A percentile compares a stretch with the other conserved stretches of the same genome.
These are phyloP conservation scores for Cryphonectria japonica DNA, from an alignment of 2,329 filamentous ascomycete genomes.

Conservation along the genomic window DNA sequence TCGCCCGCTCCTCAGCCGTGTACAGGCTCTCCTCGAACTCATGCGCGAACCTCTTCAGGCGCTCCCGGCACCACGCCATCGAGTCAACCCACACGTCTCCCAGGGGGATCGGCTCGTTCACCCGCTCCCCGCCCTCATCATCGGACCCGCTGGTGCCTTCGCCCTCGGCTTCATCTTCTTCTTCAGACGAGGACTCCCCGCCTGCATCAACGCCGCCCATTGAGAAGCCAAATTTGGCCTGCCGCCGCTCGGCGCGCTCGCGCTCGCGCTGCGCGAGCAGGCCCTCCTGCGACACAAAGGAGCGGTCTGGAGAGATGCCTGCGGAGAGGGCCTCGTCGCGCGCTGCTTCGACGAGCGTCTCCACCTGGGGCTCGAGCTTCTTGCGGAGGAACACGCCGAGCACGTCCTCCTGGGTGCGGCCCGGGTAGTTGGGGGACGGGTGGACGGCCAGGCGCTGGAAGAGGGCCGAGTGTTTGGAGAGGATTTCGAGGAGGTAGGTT, in stretches of 20 bases:
- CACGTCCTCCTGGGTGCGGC: slow-evolving; percentile 67
- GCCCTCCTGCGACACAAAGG: slow-evolving; percentile 43
- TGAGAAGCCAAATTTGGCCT: slow-evolving; percentile 44
- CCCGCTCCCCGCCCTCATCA: slow-evolving; percentile 46
- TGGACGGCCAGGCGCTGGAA: slow-evolving; percentile 74
- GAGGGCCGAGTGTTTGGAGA: slow-evolving; percentile 67
- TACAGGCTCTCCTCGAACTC: slow-evolving; percentile 66
- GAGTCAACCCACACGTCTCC: slow-evolving; percentile 44
- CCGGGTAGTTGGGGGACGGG: slow-evolving; percentile 76
- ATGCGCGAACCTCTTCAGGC: slow-evolving; percentile 43
- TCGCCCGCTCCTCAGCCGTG: slow-evolving; percentile 70
- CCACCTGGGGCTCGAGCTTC: slow-evolving; percentile 78
- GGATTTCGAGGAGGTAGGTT: slow-evolving; percentile 65
- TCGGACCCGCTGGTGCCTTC: slow-evolving; percentile 35
- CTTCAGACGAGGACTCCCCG: slow-evolving; percentile 28
- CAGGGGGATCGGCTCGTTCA: slow-evolving; percentile 40
- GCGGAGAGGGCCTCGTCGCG: slow-evolving; percentile 49
- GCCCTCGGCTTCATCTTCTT: slow-evolving; percentile 43
- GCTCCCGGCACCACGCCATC: slow-evolving; percentile 38
- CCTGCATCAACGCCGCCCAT: slow-evolving; percentile 32
- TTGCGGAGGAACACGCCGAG: slow-evolving; percentile 76
- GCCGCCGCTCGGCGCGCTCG: slow-evolving; percentile 24
- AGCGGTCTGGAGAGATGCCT: slow-evolving; percentile 36
- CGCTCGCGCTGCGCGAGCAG: slow-evolving; percentile 56
- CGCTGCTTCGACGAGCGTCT: slow-evolving; percentile 71